Conservation (phyloP, 1,284 basidiomycete genomes). For the Lignosus rhinocerotis region DNA sequence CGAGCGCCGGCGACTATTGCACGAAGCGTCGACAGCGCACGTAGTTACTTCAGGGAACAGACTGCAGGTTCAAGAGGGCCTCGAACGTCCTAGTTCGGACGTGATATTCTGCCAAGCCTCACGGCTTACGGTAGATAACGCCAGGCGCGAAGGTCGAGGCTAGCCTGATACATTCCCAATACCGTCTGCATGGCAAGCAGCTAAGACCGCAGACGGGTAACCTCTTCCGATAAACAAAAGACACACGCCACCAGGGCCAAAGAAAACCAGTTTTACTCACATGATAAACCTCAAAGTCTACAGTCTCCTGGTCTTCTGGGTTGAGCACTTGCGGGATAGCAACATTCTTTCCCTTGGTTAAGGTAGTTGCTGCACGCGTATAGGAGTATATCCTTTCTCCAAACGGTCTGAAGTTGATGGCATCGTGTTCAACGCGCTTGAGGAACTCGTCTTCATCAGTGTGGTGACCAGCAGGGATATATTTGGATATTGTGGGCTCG, state of each 20-base stretch:
- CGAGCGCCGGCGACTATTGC: neutral
- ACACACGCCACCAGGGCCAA: neutral
- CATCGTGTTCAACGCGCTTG: slow-evolving; percentile 71
- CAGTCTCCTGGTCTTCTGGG: slow-evolving; percentile 56
- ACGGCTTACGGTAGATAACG: neutral
- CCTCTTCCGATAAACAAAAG: neutral
- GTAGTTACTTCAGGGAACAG: neutral
- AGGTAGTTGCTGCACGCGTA: slow-evolving; percentile 48
- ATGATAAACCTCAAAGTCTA: slow-evolving; percentile 86
- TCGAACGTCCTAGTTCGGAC: slow-evolving; percentile 1
- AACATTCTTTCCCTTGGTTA: slow-evolving; percentile 46
- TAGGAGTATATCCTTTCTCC: slow-evolving; percentile 82
- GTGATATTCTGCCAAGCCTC: neutral
- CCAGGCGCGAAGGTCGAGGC: neutral
- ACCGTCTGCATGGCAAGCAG: neutral
- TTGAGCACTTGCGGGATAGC: slow-evolving; percentile 39
- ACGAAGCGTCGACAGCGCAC: neutral
- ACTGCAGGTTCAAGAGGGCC: neutral
- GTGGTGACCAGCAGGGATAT: slow-evolving; percentile 77
- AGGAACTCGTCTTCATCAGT: slow-evolving; percentile 68
- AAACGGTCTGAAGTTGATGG: slow-evolving; percentile 71
- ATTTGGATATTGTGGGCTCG: slow-evolving; percentile 74
- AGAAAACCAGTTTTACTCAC: slow-evolving; percentile 45
- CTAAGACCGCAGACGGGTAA: neutral
- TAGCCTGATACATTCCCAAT: neutral